Percentiles rank a stretch among this genome's conserved stretches.
phyloP scores from a whole-genome alignment of 768 basidiomycete genomes.

The Hygrophorus russula region DNA sequence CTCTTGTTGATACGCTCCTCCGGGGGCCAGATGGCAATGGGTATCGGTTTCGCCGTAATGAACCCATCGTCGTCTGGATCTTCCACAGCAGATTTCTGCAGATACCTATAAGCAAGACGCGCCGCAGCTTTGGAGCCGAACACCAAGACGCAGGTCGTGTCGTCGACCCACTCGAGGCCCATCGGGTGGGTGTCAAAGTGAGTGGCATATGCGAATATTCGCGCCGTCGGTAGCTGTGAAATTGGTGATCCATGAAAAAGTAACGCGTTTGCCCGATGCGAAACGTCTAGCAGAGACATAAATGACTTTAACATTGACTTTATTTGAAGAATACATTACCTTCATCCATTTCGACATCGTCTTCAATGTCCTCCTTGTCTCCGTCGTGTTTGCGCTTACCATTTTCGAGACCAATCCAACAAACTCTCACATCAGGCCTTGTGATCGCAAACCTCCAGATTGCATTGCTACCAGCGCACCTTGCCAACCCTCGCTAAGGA shows the following conservation, averaged over 20 bases:
- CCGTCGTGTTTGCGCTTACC: conserved; percentile 33
- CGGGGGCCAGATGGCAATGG: conserved; percentile 67
- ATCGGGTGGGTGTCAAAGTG: conserved; percentile 68
- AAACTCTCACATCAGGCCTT: conserved; percentile 35
- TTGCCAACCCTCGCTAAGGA: conserved; percentile 48
- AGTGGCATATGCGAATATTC: too few species aligned
- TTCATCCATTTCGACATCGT: conserved; percentile 16
- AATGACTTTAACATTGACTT: not conserved
- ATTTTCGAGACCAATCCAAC: conserved; percentile 23
- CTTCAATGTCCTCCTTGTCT: conserved; percentile 22
- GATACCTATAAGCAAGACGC: conserved; percentile 32
- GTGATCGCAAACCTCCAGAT: conserved; percentile 21
- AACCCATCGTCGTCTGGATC: conserved; percentile 46
- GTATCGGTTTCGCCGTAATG: conserved; percentile 57
- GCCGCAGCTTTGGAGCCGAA: conserved; percentile 50
- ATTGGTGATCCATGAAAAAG: conserved; percentile 62
- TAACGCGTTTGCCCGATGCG: conserved; percentile 53
- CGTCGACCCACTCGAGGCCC: conserved; percentile 83
- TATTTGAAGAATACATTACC: conserved; percentile 16
- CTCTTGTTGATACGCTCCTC: conserved; percentile 67
- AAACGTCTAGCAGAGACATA: conserved; percentile 25
- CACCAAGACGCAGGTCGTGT: conserved; percentile 71
- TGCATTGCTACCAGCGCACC: conserved; percentile 59
- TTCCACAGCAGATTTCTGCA: conserved; percentile 43
- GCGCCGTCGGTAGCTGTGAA: conserved; percentile 59